phyloP scores from a whole-genome alignment of 257 asterid species.

The Scutellaria baicalensis region DNA sequence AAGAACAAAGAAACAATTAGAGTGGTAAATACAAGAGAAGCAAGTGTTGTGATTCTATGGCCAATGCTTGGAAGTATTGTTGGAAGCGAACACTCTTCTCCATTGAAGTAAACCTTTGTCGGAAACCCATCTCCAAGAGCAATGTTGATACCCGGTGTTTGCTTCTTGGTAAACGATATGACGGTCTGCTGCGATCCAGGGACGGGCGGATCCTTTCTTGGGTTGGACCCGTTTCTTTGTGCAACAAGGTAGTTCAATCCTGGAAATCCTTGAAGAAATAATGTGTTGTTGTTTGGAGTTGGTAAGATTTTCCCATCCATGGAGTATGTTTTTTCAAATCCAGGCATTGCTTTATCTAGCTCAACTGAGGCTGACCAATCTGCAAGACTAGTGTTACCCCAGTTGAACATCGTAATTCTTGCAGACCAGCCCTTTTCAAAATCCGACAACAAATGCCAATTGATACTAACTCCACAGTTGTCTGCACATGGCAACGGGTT shows the following conservation, averaged over 20 bases:
- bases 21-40: slow-evolving; percentile 14
- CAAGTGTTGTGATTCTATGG: not conserved
- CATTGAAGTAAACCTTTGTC: slow-evolving; percentile 62
- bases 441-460: slow-evolving; percentile 64
- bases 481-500: slow-evolving; percentile 64
- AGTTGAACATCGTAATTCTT: slow-evolving; percentile 59
- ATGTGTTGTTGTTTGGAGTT: slow-evolving; percentile 25
- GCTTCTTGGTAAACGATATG: slow-evolving; percentile 53
- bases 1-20: slow-evolving; percentile 22
- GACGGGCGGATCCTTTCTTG: slow-evolving; percentile 49
- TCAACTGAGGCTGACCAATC: slow-evolving; percentile 67
- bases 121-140: slow-evolving; percentile 62
- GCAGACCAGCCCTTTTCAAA: slow-evolving; percentile 55
- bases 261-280: slow-evolving; percentile 44
- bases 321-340: slow-evolving; percentile 51
- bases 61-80: slow-evolving; percentile 39
- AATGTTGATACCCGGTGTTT: slow-evolving; percentile 40
- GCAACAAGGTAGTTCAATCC: slow-evolving; percentile 43
- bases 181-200: slow-evolving; percentile 64
- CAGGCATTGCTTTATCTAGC: slow-evolving; percentile 39
- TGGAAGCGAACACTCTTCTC: slow-evolving; percentile 73
- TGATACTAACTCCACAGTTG: slow-evolving; percentile 63
- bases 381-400: slow-evolving; percentile 37
- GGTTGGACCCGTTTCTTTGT: slow-evolving; percentile 38
- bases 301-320: slow-evolving; percentile 41